Evolutionary conservation across 306 rosid genomes (phyloP), one percentile per base, ranked within the genome.

Genomic region (Benincasa hispida): DNA sequence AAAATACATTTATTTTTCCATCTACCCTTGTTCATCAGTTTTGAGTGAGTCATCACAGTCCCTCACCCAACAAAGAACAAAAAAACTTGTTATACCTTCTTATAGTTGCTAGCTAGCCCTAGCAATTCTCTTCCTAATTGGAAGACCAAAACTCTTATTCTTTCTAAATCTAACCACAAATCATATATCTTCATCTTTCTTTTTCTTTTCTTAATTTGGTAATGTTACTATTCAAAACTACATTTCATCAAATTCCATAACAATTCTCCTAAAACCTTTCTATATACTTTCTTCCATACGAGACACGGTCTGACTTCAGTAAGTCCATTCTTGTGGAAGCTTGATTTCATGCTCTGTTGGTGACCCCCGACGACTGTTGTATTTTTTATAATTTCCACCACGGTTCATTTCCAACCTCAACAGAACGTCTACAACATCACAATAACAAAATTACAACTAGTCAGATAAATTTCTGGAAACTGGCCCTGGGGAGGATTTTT

Each of bases 311-410:
- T 45, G 19, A 3, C 32, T 63, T 70, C 57, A 70, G 37, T 41
- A 70, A 13, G 58, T 70, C 76, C 76, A 70, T 18, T 70, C 76
- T 24, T 48, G 57, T 5, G 55, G 76, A 22, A 70, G 76, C 57
- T 48, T 70, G 37, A 70, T 22, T 41, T 70, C 57, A 22, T 37
- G 78, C n/a, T 56, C 61, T 17, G 22, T 37, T 22, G 68, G 5
- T 42, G 69, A n/a, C 39, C 24, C 57, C 14, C 45, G 24, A 22
- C 53, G 79, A 8, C 2, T 17, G 53, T 58, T 56, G 5, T 54
- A 70, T 27, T 24, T 35, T 28, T 34, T 17, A 39, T 56, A 19
- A 39, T 65, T 32, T 10, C 15, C 54, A n/a, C 39, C 79, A 24
- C 24, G 41, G 79, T 76, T 41, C 55, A 34, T 74, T 60, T 74